Conservation (phyloP, 192 early-diverging fungal genomes). For the Coemansia sp. region DNA sequence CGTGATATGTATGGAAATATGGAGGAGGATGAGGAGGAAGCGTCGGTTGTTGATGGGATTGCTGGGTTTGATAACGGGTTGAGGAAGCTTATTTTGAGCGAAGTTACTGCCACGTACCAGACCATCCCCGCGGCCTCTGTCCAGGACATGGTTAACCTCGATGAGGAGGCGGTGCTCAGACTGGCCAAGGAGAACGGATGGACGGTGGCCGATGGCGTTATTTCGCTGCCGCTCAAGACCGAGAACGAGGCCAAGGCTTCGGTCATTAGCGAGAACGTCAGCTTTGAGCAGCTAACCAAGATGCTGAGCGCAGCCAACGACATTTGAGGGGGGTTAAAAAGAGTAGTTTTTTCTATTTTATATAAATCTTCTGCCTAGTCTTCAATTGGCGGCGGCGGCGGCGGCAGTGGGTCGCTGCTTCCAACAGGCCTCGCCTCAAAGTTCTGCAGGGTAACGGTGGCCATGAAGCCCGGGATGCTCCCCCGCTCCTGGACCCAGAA, state of each 20-base stretch:
- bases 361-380: neutral
- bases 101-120: slow-evolving; percentile 82
- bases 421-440: slow-evolving; percentile 48
- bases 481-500: slow-evolving; percentile 72
- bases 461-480: slow-evolving; percentile 84
- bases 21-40: slow-evolving; percentile 57
- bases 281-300: slow-evolving; percentile 71
- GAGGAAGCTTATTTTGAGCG: slow-evolving; percentile 73
- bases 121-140: slow-evolving; percentile 67
- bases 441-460: slow-evolving; percentile 69
- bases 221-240: slow-evolving; percentile 76
- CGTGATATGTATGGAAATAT: slow-evolving; percentile 44
- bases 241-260: slow-evolving; percentile 86
- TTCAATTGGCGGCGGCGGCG: neutral
- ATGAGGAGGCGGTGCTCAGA: slow-evolving; percentile 63
- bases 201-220: slow-evolving; percentile 60
- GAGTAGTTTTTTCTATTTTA: neutral
- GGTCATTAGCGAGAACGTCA: slow-evolving; percentile 86
- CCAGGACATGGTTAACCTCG: slow-evolving; percentile 68
- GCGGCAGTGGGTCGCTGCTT: neutral
- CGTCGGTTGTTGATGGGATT: slow-evolving; percentile 64
- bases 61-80: slow-evolving; percentile 75
- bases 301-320: slow-evolving; percentile 51
- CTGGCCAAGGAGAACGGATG: slow-evolving; percentile 67
- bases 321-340: slow-evolving; percentile 15